These are phyloP conservation scores for Saprolegnia parasitica DNA, from an alignment of 352 stramenopile species.

Conservation along the genomic window DNA sequence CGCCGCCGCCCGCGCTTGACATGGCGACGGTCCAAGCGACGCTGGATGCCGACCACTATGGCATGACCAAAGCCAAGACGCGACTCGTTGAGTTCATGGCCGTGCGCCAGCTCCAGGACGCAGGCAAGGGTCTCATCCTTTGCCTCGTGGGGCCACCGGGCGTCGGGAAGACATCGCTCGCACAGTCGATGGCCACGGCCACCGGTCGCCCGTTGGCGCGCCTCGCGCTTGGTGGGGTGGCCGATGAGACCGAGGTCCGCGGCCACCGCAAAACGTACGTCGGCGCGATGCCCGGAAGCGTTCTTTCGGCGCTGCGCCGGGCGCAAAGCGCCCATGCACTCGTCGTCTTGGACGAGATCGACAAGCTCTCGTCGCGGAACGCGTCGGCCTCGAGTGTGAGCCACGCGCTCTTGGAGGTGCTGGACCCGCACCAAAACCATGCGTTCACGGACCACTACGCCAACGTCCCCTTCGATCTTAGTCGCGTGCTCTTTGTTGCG, in stretches of 20 bases:
- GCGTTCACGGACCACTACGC: conserved; percentile 85
- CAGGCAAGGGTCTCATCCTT: conserved; percentile 70
- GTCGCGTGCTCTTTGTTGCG: conserved; percentile 76
- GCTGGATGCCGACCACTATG: conserved; percentile 75
- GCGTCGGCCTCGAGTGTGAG: conserved; percentile 38
- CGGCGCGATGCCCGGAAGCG: conserved; percentile 78
- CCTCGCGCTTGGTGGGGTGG: conserved; percentile 68
- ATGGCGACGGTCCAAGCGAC: conserved; percentile 55
- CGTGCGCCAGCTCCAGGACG: conserved; percentile 62
- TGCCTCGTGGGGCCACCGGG: conserved; percentile 82
- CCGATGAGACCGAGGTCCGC: conserved; percentile 81
- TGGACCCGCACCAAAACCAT: conserved; percentile 83
- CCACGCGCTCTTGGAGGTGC: conserved; percentile 73
- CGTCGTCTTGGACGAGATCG: conserved; percentile 82
- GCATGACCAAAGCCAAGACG: conserved; percentile 78
- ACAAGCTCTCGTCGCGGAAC: conserved; percentile 71
- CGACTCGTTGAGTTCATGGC: conserved; percentile 85
- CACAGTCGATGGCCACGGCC: conserved; percentile 68
- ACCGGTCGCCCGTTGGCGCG: conserved; percentile 74
- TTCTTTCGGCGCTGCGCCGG: conserved; percentile 72
- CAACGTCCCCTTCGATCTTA: conserved; percentile 85
- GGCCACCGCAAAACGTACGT: conserved; percentile 86
- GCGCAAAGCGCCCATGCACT: conserved; percentile 74
- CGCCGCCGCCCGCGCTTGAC: conserved; percentile 39
- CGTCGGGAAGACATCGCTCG: conserved; percentile 80